A percentile compares a stretch with the other conserved stretches of the same genome.
Conservation (phyloP, 176 grass and related monocot genomes). For the Themeda triandra region DNA sequence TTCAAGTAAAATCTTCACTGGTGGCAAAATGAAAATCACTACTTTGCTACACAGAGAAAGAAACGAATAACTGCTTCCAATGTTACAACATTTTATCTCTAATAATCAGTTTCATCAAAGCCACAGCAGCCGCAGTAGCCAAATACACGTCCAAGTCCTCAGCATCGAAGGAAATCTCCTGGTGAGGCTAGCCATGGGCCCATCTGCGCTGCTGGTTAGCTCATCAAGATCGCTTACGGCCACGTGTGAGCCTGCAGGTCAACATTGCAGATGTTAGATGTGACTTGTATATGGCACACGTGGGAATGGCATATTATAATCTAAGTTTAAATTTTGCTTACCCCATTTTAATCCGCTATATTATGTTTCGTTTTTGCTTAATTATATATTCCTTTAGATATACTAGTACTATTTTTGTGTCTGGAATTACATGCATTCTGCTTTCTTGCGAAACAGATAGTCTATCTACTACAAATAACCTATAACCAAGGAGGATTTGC, state of each 20-base stretch:
- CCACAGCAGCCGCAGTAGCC: conserved; percentile 14
- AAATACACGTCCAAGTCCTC: conserved; percentile 1
- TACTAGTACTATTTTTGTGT: neutral
- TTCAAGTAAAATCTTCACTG: neutral
- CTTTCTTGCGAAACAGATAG: neutral
- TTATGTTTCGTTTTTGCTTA: neutral
- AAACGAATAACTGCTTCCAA: neutral
- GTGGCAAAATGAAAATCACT: neutral
- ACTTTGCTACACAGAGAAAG: neutral
- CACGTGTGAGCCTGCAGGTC: conserved; percentile 45
- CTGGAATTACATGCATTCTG: neutral
- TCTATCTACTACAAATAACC: no score
- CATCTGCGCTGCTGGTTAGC: conserved; percentile 8
- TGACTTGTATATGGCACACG: neutral
- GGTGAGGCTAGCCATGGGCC: conserved; percentile 21
- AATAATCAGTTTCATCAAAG: neutral
- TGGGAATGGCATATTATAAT: neutral
- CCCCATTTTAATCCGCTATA: neutral
- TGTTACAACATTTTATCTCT: neutral
- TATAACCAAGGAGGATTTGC: neutral
- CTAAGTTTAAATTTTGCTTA: neutral
- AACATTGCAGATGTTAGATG: neutral
- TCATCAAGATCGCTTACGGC: conserved; percentile 25
- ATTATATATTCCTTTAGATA: neutral
- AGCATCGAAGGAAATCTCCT: neutral